Evolutionary conservation across 2,329 filamentous ascomycete genomes (phyloP).

Genomic region (Hymenoscyphus scutula): DNA sequence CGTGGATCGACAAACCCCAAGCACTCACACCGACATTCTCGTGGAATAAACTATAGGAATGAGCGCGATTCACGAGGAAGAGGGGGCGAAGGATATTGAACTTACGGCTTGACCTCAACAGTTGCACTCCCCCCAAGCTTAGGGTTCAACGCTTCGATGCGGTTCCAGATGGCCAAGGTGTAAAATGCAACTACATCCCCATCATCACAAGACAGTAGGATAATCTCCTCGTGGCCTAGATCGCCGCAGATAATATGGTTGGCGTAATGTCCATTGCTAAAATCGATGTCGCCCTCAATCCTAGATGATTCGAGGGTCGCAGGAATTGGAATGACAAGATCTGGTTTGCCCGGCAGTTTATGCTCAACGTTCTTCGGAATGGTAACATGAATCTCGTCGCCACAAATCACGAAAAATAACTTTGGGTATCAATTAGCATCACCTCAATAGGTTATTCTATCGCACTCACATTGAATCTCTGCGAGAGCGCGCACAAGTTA

Average conservation of each 20-base stretch:
- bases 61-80: neutral
- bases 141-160: constrained; percentile 8
- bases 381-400: constrained; percentile 56
- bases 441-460: neutral
- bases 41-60: constrained; percentile 57
- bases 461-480: constrained; percentile 51
- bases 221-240: constrained; percentile 66
- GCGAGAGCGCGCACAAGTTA: constrained; percentile 58
- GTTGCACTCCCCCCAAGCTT: neutral
- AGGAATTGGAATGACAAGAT: constrained; percentile 49
- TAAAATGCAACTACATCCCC: constrained; percentile 74
- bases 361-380: constrained; percentile 49
- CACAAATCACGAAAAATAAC: constrained; percentile 62
- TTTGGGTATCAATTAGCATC: constrained; percentile 29
- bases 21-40: constrained; percentile 75
- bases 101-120: constrained; percentile 22
- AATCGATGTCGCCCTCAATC: constrained; percentile 54
- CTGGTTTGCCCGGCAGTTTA: constrained; percentile 47
- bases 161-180: constrained; percentile 39
- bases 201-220: constrained; percentile 68
- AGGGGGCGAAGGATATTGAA: neutral
- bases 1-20: constrained; percentile 81
- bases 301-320: constrained; percentile 40
- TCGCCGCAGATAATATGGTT: constrained; percentile 70
- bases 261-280: constrained; percentile 52